Evolutionary conservation across 257 asterid genomes (phyloP).

Genomic region (Thymus quinquecostatus): DNA sequence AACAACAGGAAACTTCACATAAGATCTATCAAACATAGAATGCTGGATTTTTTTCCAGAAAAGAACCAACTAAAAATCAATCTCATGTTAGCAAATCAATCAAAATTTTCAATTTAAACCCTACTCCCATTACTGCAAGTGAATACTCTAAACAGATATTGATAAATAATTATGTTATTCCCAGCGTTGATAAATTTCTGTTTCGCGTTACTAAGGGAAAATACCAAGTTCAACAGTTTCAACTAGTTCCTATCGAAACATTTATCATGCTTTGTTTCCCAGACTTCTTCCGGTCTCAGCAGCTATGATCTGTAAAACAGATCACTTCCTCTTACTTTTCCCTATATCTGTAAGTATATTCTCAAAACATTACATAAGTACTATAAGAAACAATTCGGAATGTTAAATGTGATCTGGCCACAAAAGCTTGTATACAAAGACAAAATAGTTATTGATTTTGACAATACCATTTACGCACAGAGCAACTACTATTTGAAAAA

Average conservation of each 20-base stretch:
- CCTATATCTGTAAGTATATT: constrained; percentile 19
- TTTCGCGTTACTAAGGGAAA: not conserved
- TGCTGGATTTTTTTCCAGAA: not conserved
- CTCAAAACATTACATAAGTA: not conserved
- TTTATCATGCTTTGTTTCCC: not conserved
- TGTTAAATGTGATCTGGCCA: constrained; percentile 3
- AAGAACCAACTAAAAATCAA: not conserved
- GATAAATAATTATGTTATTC: not conserved
- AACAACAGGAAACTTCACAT: constrained; percentile 4
- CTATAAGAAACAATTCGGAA: not conserved
- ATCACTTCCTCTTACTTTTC: constrained; percentile 18
- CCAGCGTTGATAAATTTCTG: not conserved
- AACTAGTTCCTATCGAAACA: not conserved
- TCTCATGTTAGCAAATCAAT: not conserved
- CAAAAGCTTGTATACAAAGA: constrained; percentile 3
- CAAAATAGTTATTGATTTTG: not conserved
- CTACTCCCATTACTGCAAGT: not conserved
- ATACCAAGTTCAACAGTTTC: not conserved
- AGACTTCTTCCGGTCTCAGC: constrained; percentile 21
- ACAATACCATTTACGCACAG: constrained; percentile 17
- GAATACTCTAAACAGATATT: not conserved
- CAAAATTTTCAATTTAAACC: not conserved
- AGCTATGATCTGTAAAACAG: constrained; percentile 15
- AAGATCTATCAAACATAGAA: constrained; percentile 14
- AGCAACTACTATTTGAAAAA: constrained; percentile 8